These are phyloP conservation scores for Ceratobasidium sp. DNA, from an alignment of 1,284 basidiomycete genomes.

Conservation along the genomic window DNA sequence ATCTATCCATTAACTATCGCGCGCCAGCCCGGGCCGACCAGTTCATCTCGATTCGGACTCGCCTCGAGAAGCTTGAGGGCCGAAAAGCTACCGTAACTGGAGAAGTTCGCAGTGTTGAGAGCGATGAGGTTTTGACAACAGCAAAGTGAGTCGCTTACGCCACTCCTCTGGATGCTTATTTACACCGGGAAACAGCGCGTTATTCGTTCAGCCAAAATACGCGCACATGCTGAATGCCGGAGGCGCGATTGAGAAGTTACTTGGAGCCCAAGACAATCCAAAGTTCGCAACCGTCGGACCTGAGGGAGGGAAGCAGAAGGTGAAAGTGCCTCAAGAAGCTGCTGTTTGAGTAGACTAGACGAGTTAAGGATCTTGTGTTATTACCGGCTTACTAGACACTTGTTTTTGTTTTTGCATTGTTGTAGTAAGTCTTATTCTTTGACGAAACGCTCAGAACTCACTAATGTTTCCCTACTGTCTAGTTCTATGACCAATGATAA, in stretches of 20 bases:
- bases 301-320: slow-evolving; percentile 18
- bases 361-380: too few species aligned
- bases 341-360: slow-evolving; percentile 6
- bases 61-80: slow-evolving; percentile 74
- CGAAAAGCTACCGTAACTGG: slow-evolving; percentile 82
- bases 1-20: slow-evolving; percentile 78
- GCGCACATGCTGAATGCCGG: slow-evolving; percentile 75
- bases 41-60: slow-evolving; percentile 80
- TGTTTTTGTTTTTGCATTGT: background rate
- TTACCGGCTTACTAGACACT: background rate
- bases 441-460: too few species aligned
- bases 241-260: slow-evolving; percentile 43
- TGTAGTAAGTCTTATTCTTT: background rate
- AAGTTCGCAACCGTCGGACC: slow-evolving; percentile 6
- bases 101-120: slow-evolving; percentile 80
- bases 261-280: slow-evolving; percentile 25
- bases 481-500: too few species aligned
- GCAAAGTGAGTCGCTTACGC: slow-evolving; percentile 69
- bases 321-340: slow-evolving; percentile 44
- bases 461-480: too few species aligned
- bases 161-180: slow-evolving; percentile 14
- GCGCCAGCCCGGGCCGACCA: slow-evolving; percentile 88
- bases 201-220: slow-evolving; percentile 88
- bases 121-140: slow-evolving; percentile 78
- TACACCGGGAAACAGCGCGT: slow-evolving; percentile 62